Percentiles rank a stretch among this genome's conserved stretches.
These are phyloP conservation scores for Talaromyces wortmannii DNA, from an alignment of 495 filamentous ascomycete species.

Conservation along the genomic window DNA sequence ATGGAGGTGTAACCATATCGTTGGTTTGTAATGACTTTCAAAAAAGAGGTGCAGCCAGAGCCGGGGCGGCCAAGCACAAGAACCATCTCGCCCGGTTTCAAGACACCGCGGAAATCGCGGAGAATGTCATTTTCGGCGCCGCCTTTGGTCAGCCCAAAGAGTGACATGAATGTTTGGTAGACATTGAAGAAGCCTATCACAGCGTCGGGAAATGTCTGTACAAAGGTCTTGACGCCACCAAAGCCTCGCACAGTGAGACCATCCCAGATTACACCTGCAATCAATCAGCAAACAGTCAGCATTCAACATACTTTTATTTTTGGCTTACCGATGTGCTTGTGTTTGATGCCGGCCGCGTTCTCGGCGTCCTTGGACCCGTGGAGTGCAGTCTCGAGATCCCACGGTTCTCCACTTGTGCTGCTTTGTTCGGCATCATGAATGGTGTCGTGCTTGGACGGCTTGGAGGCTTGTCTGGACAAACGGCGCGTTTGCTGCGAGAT, in stretches of 20 bases:
- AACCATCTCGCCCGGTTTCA: slow-evolving; percentile 82
- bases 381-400: slow-evolving; percentile 65
- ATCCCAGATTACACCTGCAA: slow-evolving; percentile 67
- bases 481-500: slow-evolving; percentile 50
- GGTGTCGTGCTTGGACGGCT: slow-evolving; percentile 28
- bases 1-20: slow-evolving; percentile 71
- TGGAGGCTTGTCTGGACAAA: slow-evolving; percentile 30
- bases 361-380: slow-evolving; percentile 64
- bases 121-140: slow-evolving; percentile 49
- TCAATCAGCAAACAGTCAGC: background rate
- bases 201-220: slow-evolving; percentile 78
- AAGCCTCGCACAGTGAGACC: slow-evolving; percentile 70
- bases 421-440: slow-evolving; percentile 44
- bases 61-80: slow-evolving; percentile 83
- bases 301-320: background rate
- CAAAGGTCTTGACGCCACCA: slow-evolving; percentile 67
- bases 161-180: slow-evolving; percentile 46
- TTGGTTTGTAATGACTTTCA: slow-evolving; percentile 80
- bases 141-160: slow-evolving; percentile 55
- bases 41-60: slow-evolving; percentile 80
- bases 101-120: slow-evolving; percentile 48
- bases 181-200: slow-evolving; percentile 72
- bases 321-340: slow-evolving; percentile 60
- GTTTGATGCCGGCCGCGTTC: slow-evolving; percentile 65
- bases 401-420: slow-evolving; percentile 48